Evolutionary conservation across 495 filamentous ascomycete genomes (phyloP), one percentile per base, ranked within the genome.

Genomic region (Podospora sp.): DNA sequence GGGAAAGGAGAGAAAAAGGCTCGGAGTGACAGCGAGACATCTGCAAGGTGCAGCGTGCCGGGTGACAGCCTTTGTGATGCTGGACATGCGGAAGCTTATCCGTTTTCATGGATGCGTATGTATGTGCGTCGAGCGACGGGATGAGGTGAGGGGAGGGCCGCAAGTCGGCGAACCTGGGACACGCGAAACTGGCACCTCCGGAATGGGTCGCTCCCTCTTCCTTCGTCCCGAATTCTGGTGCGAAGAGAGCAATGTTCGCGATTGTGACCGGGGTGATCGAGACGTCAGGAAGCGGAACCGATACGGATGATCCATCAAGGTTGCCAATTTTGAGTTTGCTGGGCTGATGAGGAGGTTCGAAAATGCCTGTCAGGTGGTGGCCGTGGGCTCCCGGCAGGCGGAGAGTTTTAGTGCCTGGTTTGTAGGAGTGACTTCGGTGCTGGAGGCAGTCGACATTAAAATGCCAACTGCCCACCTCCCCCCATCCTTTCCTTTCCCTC

Each of bases 381-480:
- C 35, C 27, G 24, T 21, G 27, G 56, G 50, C 57, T 56, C 49
- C 71, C 69, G 62, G 65, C 63, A 29, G 62, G 65, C 73, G 70
- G 75, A 74, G 72, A 75, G 73, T 69, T 75, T 77, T 76, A 77
- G 73, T 76, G 73, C 70, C 71, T 72, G 65, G 71, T 65, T n/a
- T 75, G 75, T 74, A 67, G 73, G 72, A 77, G 75, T 74, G 73
- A 76, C 73, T 75, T 74, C 63, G 68, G 61, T 74, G 72, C 73
- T 76, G 73, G 68, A 73, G 71, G 67, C 68, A 75, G 68, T 72
- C 70, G 69, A 75, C 74, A 73, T 77, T 72, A 78, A 77, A 79
- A 76, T 72, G 73, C 76, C 78, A 74, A 77, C 78, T 77, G 66
- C 75, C 80, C 80, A 73, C 79, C 74, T 76, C 69, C 75, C 76